Evolutionary conservation across 305 asterid species (phyloP).

Genomic region (Lippia alba): DNA sequence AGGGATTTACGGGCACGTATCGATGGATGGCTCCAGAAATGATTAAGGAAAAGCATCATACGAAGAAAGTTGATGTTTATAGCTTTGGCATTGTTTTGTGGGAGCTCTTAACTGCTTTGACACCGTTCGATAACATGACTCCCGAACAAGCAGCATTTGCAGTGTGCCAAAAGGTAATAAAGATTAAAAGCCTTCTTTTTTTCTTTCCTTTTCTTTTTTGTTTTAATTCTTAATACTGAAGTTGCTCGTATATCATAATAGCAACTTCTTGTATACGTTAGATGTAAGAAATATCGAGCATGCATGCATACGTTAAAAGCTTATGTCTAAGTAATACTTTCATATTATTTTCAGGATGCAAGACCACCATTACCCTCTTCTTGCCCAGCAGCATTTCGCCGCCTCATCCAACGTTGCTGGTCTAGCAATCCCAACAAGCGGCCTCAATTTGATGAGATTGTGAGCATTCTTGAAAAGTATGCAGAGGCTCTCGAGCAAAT

Average conservation of each 20-base stretch:
- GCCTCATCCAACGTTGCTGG: slow-evolving; percentile 87
- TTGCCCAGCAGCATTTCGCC: slow-evolving; percentile 71
- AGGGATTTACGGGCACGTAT: slow-evolving; percentile 94
- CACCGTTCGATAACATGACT: slow-evolving; percentile 92
- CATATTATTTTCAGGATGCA: slow-evolving; percentile 61
- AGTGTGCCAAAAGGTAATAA: slow-evolving; percentile 91
- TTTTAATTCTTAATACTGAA: too few relatives aligned
- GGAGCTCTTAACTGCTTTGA: slow-evolving; percentile 95
- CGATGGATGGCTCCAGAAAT: slow-evolving; percentile 99
- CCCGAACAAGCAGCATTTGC: slow-evolving; percentile 99
- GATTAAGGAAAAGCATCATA: slow-evolving; percentile 88
- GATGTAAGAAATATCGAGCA: too few relatives aligned
- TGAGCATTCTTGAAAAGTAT: slow-evolving; percentile 63
- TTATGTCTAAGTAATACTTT: not conserved
- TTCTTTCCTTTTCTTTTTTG: too few relatives aligned
- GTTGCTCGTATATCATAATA: too few relatives aligned
- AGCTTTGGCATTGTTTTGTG: slow-evolving; percentile 88
- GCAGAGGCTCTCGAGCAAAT: slow-evolving; percentile 63
- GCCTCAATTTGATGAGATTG: slow-evolving; percentile 84
- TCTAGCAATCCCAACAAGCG: slow-evolving; percentile 82
- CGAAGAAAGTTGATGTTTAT: slow-evolving; percentile 91
- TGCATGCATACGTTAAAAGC: too few relatives aligned
- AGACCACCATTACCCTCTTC: slow-evolving; percentile 87
- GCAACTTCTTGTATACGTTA: too few relatives aligned
- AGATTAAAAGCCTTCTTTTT: too few relatives aligned